A percentile compares a stretch with the other conserved stretches of the same genome.
Evolutionary conservation across 345 rosid genomes (phyloP).

Genomic region (Acer negundo): DNA sequence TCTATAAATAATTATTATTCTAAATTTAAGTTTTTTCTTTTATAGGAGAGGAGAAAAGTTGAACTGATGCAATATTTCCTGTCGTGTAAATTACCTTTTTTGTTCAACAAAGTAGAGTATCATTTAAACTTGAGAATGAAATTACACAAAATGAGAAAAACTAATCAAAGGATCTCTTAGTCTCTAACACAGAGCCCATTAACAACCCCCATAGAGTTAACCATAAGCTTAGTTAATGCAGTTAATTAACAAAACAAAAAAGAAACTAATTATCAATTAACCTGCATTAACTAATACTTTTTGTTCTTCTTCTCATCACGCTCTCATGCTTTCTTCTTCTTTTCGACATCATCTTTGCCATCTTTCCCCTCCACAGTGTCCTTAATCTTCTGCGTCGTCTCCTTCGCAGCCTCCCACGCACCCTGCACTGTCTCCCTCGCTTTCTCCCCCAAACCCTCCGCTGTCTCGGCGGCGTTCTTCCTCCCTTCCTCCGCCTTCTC

Average conservation of each 20-base stretch:
- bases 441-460: constrained; percentile 30
- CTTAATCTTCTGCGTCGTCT: constrained; percentile 39
- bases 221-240: neutral
- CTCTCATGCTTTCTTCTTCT: constrained; percentile 11
- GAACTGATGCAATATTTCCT: no score
- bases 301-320: constrained; percentile 8
- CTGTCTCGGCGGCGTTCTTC: constrained; percentile 26
- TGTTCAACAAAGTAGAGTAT: no score
- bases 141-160: neutral
- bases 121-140: no score
- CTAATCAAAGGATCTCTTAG: neutral
- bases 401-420: constrained; percentile 41
- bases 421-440: constrained; percentile 33
- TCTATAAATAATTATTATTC: no score
- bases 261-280: no score
- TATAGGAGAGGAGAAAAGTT: no score
- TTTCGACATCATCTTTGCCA: constrained; percentile 19
- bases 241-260: neutral
- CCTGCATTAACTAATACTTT: neutral
- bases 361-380: constrained; percentile 43
- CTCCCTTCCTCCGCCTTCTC: constrained; percentile 31
- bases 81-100: no score
- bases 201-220: no score
- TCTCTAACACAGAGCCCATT: neutral
- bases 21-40: no score